These are phyloP conservation scores for Yamadazyma insecticola DNA, from an alignment of 805 yeast genomes.

Conservation along the genomic window DNA sequence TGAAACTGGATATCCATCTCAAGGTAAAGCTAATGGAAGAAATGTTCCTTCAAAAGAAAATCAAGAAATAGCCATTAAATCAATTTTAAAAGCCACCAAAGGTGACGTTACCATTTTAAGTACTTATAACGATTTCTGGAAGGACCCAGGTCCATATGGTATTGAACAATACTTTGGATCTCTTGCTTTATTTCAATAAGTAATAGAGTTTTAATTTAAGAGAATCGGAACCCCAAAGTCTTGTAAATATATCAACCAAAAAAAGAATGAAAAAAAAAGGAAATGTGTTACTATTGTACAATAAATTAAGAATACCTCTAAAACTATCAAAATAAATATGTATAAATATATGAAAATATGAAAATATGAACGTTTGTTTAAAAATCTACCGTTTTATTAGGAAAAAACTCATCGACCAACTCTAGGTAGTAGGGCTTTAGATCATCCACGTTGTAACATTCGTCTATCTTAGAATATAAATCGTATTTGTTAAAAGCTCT, in stretches of 20 bases:
- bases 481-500: slow-evolving; percentile 66
- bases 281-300: too few species aligned
- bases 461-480: slow-evolving; percentile 58
- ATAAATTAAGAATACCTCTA: too few species aligned
- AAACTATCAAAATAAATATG: slow-evolving; percentile 2
- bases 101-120: slow-evolving; percentile 68
- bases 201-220: too few species aligned
- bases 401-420: slow-evolving; percentile 64
- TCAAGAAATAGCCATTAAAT: slow-evolving; percentile 64
- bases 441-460: slow-evolving; percentile 42
- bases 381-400: slow-evolving; percentile 52
- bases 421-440: slow-evolving; percentile 57
- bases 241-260: too few species aligned
- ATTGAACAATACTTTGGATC: slow-evolving; percentile 87
- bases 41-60: slow-evolving; percentile 69
- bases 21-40: slow-evolving; percentile 65
- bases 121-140: slow-evolving; percentile 85
- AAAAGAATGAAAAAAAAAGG: too few species aligned
- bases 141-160: slow-evolving; percentile 73
- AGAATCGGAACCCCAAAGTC: too few species aligned
- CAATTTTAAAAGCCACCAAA: slow-evolving; percentile 55
- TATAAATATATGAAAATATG: too few species aligned
- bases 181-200: slow-evolving; percentile 38
- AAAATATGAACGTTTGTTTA: too few species aligned
- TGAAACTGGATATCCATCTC: slow-evolving; percentile 87